Percentiles rank a stretch among this genome's conserved stretches.
phyloP scores from a whole-genome alignment of 345 rosid species.

The Triadica sebifera region DNA sequence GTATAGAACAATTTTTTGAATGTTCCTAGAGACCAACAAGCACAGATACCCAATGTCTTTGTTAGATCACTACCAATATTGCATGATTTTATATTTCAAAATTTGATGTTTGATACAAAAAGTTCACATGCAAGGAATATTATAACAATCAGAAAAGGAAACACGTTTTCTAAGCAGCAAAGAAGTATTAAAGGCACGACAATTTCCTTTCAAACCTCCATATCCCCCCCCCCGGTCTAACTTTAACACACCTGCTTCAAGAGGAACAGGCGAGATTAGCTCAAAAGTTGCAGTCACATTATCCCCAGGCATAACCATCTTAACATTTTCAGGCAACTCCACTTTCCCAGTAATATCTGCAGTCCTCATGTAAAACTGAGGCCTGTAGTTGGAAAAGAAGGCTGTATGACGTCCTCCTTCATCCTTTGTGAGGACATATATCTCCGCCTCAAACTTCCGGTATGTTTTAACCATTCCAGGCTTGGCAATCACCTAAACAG shows the following conservation, averaged over 20 bases:
- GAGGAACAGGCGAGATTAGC: constrained; percentile 71
- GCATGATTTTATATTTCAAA: background rate
- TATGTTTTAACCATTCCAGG: constrained; percentile 83
- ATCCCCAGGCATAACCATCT: constrained; percentile 99
- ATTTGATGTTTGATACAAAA: background rate
- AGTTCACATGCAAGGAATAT: background rate
- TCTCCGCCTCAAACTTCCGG: constrained; percentile 91
- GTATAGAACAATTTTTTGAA: background rate
- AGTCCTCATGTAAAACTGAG: constrained; percentile 91
- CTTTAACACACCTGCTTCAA: constrained; percentile 57
- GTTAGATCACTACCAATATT: background rate
- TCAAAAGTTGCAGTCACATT: constrained; percentile 84
- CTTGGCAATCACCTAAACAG: constrained; percentile 83
- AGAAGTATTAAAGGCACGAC: background rate
- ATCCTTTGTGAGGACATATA: constrained; percentile 88
- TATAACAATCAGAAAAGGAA: background rate
- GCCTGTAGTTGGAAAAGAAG: constrained; percentile 83
- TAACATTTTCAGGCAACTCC: constrained; percentile 69
- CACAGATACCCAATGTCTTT: background rate
- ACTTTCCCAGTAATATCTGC: constrained; percentile 91
- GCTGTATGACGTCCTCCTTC: constrained; percentile 99
- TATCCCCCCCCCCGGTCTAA: background rate
- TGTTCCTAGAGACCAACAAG: background rate
- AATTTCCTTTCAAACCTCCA: background rate
- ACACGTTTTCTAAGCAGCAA: background rate